These are phyloP conservation scores for Carex myosuroides DNA, from an alignment of 176 grass and related monocot genomes.

Conservation along the genomic window DNA sequence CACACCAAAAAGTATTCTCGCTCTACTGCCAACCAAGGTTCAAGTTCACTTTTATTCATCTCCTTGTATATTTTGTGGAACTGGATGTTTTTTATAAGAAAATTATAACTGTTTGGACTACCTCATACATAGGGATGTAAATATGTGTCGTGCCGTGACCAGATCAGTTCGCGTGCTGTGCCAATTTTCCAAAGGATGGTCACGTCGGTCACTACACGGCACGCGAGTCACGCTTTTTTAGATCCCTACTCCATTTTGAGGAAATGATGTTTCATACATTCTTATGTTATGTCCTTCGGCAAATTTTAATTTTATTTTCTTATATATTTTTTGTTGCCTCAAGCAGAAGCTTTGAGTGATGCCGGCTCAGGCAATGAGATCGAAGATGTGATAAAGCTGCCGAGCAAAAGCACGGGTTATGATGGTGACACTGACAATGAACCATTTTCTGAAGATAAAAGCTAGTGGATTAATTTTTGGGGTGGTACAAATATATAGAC, in stretches of 20 bases:
- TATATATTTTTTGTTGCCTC: background rate
- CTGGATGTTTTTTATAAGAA: background rate
- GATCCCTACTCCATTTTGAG: background rate
- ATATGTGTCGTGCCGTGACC: too few relatives aligned
- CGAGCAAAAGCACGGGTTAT: conserved; percentile 8
- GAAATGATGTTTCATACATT: background rate
- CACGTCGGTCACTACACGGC: too few relatives aligned
- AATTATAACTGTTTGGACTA: background rate
- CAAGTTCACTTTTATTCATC: conserved; percentile 27
- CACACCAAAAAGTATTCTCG: conserved; percentile 73
- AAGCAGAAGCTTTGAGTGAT: background rate
- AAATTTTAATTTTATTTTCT: background rate
- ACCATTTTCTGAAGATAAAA: background rate
- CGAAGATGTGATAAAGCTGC: background rate
- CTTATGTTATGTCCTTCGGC: background rate
- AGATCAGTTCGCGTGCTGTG: too few relatives aligned
- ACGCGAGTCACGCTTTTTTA: too few relatives aligned
- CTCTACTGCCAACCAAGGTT: conserved; percentile 36
- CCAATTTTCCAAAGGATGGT: too few relatives aligned
- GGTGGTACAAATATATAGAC: background rate
- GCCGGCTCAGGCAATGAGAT: background rate
- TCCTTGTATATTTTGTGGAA: background rate
- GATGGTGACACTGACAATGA: conserved; percentile 13
- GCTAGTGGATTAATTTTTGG: background rate
- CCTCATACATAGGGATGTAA: background rate